Percentiles rank a stretch among this genome's conserved stretches.
Conservation (phyloP, 257 asterid genomes). For the Solanum paucissectum region DNA sequence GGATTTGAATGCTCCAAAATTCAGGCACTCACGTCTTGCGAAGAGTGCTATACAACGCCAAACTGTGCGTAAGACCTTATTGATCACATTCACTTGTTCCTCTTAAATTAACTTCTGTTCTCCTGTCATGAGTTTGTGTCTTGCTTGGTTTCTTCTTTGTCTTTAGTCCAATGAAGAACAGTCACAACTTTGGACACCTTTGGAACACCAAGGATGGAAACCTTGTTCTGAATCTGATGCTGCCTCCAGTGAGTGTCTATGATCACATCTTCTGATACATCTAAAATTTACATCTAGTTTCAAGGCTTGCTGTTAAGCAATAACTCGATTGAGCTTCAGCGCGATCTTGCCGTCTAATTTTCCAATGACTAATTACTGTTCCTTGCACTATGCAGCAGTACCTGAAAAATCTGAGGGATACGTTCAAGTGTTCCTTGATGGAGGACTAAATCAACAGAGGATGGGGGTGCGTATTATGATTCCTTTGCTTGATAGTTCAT, state of each 20-base stretch:
- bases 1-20: slow-evolving; percentile 88
- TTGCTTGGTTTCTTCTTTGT: slow-evolving; percentile 1
- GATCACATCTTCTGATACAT: neutral
- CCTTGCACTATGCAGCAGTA: slow-evolving; percentile 28
- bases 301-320: neutral
- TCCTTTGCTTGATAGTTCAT: neutral
- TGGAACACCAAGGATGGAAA: slow-evolving; percentile 59
- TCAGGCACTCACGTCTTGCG: slow-evolving; percentile 75
- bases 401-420: slow-evolving; percentile 75
- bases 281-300: neutral
- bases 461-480: slow-evolving; percentile 57
- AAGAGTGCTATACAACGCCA: slow-evolving; percentile 65
- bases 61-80: slow-evolving; percentile 47
- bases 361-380: neutral
- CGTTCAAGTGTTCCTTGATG: slow-evolving; percentile 88
- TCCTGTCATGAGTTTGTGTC: neutral
- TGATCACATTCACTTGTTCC: neutral
- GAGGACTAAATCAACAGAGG: slow-evolving; percentile 94
- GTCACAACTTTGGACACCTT: slow-evolving; percentile 67
- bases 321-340: neutral
- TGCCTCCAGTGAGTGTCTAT: slow-evolving; percentile 34
- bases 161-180: slow-evolving; percentile 41
- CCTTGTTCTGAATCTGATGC: slow-evolving; percentile 21
- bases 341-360: neutral
- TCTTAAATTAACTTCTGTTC: neutral